Evolutionary conservation across 495 filamentous ascomycete genomes (phyloP).

Genomic region (Lepidopterella palustris): DNA sequence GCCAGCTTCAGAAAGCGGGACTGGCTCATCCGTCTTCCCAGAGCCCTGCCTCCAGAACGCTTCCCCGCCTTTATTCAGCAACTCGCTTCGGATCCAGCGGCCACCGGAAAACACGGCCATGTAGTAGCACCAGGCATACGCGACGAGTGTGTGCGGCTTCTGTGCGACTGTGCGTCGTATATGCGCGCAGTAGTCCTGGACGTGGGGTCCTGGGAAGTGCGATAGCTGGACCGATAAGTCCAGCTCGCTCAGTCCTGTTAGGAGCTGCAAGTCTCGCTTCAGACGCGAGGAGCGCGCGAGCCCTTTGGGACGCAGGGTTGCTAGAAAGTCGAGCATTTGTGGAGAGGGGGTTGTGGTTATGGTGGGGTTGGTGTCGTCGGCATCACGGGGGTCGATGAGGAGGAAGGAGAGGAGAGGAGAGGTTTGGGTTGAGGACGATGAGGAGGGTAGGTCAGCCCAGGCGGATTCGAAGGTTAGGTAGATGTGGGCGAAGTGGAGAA

Average conservation of each 20-base stretch:
- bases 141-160: slow-evolving; percentile 48
- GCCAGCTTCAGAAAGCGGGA: slow-evolving; percentile 9
- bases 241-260: slow-evolving; percentile 17
- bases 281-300: slow-evolving; percentile 26
- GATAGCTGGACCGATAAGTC: slow-evolving; percentile 23
- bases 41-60: slow-evolving; percentile 40
- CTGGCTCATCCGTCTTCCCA: neutral
- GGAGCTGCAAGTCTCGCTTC: slow-evolving; percentile 24
- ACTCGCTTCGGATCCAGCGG: slow-evolving; percentile 44
- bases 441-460: slow-evolving; percentile 32
- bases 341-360: neutral
- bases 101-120: slow-evolving; percentile 56
- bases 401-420: slow-evolving; percentile 27
- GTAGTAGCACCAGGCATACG: slow-evolving; percentile 55
- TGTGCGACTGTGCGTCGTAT: slow-evolving; percentile 28
- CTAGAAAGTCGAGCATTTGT: slow-evolving; percentile 17
- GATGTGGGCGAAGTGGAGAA: slow-evolving; percentile 42
- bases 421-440: slow-evolving; percentile 7
- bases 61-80: slow-evolving; percentile 39
- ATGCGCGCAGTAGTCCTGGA: slow-evolving; percentile 31
- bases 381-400: slow-evolving; percentile 27
- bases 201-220: slow-evolving; percentile 17
- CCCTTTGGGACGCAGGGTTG: slow-evolving; percentile 26
- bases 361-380: slow-evolving; percentile 4
- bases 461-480: slow-evolving; percentile 43